Evolutionary conservation across 2,329 filamentous ascomycete species (phyloP), one percentile per base, ranked within the genome.

Genomic region (Neofusicoccum parvum): DNA sequence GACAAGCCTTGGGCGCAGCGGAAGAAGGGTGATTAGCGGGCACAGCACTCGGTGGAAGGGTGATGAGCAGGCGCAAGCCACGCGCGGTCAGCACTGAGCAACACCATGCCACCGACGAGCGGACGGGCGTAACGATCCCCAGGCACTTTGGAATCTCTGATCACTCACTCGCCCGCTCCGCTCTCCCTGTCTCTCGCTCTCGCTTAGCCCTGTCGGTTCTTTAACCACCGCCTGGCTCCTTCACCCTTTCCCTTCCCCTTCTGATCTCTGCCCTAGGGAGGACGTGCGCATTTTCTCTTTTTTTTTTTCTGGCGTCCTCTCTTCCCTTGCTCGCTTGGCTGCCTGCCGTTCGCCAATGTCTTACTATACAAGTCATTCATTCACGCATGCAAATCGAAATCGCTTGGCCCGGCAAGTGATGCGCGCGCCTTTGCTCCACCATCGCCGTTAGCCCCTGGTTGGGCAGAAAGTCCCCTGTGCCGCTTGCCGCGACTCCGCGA

Each of bases 181-280:
- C 39, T 45, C 39, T 41, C 54, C 32, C 39, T 45, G 39, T 45
- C 39, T 34, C 39, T 45, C 27, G 39, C 39, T 45, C n/a, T 58
- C 54, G 54, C 54, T 58, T 45, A 58, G 39, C 54, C 54, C 23
- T 46, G 54, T 58, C 54, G 54, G 39, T 45, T 58, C 54, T 58
- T 58, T 58, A 45, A 58, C 54, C 54, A 58, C 54, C 54, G 27
- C 39, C 54, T 58, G 54, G 54, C 54, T 58, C 54, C 54, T 43
- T 58, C 39, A 45, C 54, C 32, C 12, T n/a, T 58, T 36, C 45
- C 54, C 34, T 43, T 58, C 36, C 54, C 54, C 27, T 58, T 58
- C 39, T 41, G 54, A 58, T 41, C 54, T 58, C 54, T 58, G 54
- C 54, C 54, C 23, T 58, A 58, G 54, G 54, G 54, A 59, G 54